These are phyloP conservation scores for Xylariaceae sp. DNA, from an alignment of 2,329 filamentous ascomycete species.

Conservation along the genomic window DNA sequence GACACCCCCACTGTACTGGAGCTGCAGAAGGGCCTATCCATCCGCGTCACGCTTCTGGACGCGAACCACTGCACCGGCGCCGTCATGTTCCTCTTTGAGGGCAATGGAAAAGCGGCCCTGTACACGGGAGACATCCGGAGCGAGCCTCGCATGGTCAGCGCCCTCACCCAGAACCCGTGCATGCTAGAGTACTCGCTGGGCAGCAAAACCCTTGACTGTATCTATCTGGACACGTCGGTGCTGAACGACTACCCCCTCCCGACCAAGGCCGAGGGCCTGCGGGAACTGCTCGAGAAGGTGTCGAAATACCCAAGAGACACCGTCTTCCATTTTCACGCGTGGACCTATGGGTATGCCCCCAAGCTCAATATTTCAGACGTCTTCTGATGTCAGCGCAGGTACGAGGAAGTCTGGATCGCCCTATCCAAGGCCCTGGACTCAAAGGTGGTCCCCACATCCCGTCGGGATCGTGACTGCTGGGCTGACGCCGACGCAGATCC, in stretches of 20 bases:
- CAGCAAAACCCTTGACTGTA: constrained; percentile 61
- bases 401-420: constrained; percentile 87
- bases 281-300: constrained; percentile 65
- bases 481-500: constrained; percentile 45
- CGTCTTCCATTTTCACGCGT: constrained; percentile 75
- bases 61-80: constrained; percentile 88
- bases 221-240: constrained; percentile 89
- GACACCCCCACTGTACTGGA: constrained; percentile 74
- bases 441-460: constrained; percentile 33
- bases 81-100: constrained; percentile 89
- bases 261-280: constrained; percentile 65
- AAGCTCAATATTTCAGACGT: neutral
- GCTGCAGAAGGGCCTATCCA: constrained; percentile 56
- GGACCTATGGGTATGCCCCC: constrained; percentile 64
- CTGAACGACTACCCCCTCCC: constrained; percentile 39
- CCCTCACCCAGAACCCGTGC: constrained; percentile 61
- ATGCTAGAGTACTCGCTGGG: constrained; percentile 67
- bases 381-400: constrained; percentile 31
- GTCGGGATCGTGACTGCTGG: no score
- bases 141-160: constrained; percentile 79
- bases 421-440: constrained; percentile 63
- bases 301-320: constrained; percentile 62
- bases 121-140: constrained; percentile 87
- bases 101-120: constrained; percentile 60
- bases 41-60: constrained; percentile 79